phyloP scores from a whole-genome alignment of 2,329 filamentous ascomycete genomes.

The Colletotrichum tamarilloi region DNA sequence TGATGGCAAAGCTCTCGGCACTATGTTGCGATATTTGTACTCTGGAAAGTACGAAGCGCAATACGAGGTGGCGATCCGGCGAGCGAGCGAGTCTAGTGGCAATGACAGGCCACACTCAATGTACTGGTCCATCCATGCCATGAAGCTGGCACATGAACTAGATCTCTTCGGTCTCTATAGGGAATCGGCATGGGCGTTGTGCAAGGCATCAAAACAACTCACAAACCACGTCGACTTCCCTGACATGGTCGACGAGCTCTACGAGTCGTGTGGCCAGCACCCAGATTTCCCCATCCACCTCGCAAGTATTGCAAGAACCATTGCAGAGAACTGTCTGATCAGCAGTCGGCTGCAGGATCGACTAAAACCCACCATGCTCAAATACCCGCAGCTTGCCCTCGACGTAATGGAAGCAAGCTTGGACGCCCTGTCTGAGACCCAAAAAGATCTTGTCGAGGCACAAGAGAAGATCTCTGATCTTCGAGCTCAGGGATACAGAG shows the following conservation, averaged over 20 bases:
- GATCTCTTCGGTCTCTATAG: neutral
- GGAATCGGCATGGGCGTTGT: neutral
- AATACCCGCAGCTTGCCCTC: neutral
- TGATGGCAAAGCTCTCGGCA: neutral
- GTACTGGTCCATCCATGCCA: constrained; percentile 5
- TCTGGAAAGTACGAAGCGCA: constrained; percentile 7
- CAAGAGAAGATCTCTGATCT: neutral
- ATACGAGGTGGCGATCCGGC: neutral
- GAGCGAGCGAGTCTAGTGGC: neutral
- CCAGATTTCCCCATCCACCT: neutral
- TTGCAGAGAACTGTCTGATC: neutral
- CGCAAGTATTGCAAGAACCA: neutral
- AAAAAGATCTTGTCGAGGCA: neutral
- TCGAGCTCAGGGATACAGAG: neutral
- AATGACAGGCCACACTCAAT: neutral
- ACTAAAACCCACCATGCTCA: neutral
- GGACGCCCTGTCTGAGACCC: neutral
- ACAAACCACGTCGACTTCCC: constrained; percentile 14
- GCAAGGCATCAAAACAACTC: neutral
- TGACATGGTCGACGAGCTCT: constrained; percentile 10
- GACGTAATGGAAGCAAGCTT: constrained; percentile 3
- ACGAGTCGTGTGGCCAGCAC: neutral
- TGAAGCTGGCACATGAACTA: neutral
- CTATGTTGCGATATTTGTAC: constrained; percentile 12
- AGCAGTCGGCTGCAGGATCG: neutral